Conservation (phyloP, 2,329 filamentous ascomycete species). For the Macroventuria anomochaeta region DNA sequence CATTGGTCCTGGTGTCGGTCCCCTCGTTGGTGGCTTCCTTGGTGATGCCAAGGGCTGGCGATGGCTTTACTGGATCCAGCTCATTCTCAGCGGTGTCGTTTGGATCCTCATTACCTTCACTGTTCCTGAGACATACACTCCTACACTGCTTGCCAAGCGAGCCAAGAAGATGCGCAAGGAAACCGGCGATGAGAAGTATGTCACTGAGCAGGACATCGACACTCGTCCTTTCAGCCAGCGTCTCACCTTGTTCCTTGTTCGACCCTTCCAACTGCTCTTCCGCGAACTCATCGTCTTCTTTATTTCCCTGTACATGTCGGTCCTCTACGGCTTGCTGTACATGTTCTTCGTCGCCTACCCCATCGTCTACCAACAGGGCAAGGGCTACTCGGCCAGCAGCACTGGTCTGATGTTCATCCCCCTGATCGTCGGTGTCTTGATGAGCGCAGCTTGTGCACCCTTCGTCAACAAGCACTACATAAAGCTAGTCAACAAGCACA, state of each 20-base stretch:
- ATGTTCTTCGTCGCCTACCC: constrained; percentile 68
- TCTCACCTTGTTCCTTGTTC: constrained; percentile 75
- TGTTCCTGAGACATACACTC: constrained; percentile 88
- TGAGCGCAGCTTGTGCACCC: constrained; percentile 71
- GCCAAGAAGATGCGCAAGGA: constrained; percentile 74
- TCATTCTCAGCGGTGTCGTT: constrained; percentile 73
- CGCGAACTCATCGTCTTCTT: constrained; percentile 84
- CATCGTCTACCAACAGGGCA: constrained; percentile 76
- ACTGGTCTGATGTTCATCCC: constrained; percentile 90
- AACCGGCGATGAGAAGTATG: constrained; percentile 70
- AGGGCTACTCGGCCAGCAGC: constrained; percentile 75
- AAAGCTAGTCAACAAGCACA: constrained; percentile 64
- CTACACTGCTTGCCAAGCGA: constrained; percentile 73
- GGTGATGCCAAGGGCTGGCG: constrained; percentile 75
- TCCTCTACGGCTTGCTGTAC: constrained; percentile 76
- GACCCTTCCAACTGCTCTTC: constrained; percentile 86
- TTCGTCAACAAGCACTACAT: constrained; percentile 84
- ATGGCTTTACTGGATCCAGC: constrained; percentile 87
- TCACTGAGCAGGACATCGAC: constrained; percentile 83
- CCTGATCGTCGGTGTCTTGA: constrained; percentile 75
- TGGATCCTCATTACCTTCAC: constrained; percentile 84
- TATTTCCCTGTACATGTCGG: constrained; percentile 84
- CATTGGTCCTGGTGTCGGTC: constrained; percentile 73
- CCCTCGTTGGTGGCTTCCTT: constrained; percentile 74
- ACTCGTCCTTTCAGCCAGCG: constrained; percentile 71